Percentiles rank a stretch among this genome's conserved stretches.
These are phyloP conservation scores for Ecytonucleospora hepatopenaei DNA, from an alignment of 371 early-diverging fungal species.

Conservation along the genomic window DNA sequence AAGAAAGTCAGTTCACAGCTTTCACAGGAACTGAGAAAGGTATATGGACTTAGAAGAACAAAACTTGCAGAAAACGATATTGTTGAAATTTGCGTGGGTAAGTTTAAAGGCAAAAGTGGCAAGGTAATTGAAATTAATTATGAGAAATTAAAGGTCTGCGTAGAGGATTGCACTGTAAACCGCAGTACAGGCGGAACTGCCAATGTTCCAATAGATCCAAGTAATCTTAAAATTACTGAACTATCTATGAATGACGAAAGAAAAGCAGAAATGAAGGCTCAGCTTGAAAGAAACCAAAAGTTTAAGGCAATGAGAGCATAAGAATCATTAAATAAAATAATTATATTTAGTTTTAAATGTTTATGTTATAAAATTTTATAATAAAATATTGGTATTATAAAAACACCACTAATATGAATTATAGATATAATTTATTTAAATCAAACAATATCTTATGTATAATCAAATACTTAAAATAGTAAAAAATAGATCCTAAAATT, in stretches of 20 bases:
- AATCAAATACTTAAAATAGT: neutral
- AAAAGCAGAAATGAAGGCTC: conserved; percentile 38
- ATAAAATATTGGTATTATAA: no score
- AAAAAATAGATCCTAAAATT: neutral
- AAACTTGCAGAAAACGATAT: conserved; percentile 49
- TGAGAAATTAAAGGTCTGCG: conserved; percentile 42
- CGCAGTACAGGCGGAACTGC: conserved; percentile 46
- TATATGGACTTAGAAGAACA: conserved; percentile 49
- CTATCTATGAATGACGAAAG: conserved; percentile 49
- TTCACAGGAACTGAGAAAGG: conserved; percentile 46
- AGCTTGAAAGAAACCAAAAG: conserved; percentile 22
- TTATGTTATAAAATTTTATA: no score
- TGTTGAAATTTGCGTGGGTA: conserved; percentile 50
- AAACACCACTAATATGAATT: no score
- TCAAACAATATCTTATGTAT: neutral
- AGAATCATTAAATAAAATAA: neutral
- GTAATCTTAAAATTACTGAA: conserved; percentile 47
- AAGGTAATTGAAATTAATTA: conserved; percentile 44
- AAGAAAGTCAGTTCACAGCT: conserved; percentile 47
- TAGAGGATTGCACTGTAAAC: conserved; percentile 47
- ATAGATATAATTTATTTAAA: neutral
- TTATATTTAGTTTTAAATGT: neutral
- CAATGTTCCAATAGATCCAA: conserved; percentile 49
- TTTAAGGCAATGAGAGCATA: conserved; percentile 16
- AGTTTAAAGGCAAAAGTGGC: conserved; percentile 47